Conservation (phyloP, 2,329 filamentous ascomycete species). For the Colletotrichum falcatum region DNA sequence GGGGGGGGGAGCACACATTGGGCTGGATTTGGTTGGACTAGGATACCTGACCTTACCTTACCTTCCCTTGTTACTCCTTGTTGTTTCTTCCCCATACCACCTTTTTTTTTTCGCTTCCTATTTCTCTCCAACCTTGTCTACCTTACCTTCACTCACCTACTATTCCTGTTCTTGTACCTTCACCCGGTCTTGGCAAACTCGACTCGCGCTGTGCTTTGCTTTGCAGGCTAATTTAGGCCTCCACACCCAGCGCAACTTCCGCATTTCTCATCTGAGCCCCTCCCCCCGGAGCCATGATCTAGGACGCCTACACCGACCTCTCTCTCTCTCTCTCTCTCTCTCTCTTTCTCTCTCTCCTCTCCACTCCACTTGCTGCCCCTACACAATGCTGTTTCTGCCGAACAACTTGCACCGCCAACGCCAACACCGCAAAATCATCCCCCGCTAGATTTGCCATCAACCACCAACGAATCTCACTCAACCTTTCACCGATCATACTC, state of each 20-base stretch:
- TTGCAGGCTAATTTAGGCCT: constrained; percentile 31
- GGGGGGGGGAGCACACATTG: constrained; percentile 1
- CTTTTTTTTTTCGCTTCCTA: constrained; percentile 7
- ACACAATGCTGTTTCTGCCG: constrained; percentile 46
- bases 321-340: neutral
- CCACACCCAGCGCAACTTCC: constrained; percentile 23
- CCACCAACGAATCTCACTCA: neutral
- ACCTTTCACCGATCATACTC: neutral
- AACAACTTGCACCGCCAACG: constrained; percentile 42
- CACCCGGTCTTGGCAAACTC: constrained; percentile 35
- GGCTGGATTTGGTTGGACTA: constrained; percentile 14
- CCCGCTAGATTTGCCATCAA: constrained; percentile 43
- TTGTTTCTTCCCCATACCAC: constrained; percentile 12
- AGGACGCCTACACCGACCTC: constrained; percentile 28
- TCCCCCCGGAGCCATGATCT: constrained; percentile 43
- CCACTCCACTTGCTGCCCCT: constrained; percentile 20
- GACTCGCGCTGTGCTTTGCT: constrained; percentile 39
- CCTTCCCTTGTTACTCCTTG: constrained; percentile 22
- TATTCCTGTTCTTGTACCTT: constrained; percentile 8
- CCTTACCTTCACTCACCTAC: neutral
- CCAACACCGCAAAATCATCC: constrained; percentile 45
- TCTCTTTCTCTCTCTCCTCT: too few relatives aligned
- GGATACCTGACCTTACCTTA: constrained; percentile 18
- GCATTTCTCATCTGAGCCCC: constrained; percentile 27
- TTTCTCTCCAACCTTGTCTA: neutral